phyloP scores from a whole-genome alignment of 805 yeast genomes.

The Ogataea salicorniae region DNA sequence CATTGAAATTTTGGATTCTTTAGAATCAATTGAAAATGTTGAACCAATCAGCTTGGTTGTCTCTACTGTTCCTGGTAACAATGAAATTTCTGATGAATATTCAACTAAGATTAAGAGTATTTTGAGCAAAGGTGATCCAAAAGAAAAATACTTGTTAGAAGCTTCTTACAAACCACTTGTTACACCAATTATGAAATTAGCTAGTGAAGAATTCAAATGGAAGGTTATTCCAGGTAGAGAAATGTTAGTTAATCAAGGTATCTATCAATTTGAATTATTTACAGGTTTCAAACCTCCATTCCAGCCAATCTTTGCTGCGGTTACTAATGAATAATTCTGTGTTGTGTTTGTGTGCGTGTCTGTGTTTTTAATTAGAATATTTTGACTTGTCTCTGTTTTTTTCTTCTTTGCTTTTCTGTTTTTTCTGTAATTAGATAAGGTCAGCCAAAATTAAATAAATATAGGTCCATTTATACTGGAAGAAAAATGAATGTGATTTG shows the following conservation, averaged over 20 bases:
- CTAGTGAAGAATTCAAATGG: constrained; percentile 62
- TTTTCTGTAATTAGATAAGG: too few species aligned
- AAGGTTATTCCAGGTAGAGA: constrained; percentile 84
- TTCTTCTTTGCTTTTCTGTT: background rate
- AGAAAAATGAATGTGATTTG: too few species aligned
- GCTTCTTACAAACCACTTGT: constrained; percentile 91
- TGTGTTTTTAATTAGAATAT: background rate
- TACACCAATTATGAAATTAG: constrained; percentile 82
- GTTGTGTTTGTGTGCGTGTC: too few species aligned
- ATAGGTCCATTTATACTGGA: too few species aligned
- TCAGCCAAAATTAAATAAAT: too few species aligned
- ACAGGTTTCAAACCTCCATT: constrained; percentile 64
- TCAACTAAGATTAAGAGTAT: constrained; percentile 42
- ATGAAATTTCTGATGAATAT: constrained; percentile 54
- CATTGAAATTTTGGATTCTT: constrained; percentile 50
- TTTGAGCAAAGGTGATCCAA: constrained; percentile 38
- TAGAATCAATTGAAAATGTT: constrained; percentile 40
- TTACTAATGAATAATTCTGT: constrained; percentile 25
- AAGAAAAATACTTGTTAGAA: constrained; percentile 63
- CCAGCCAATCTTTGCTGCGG: constrained; percentile 56
- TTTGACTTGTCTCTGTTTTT: background rate
- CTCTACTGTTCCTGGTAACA: constrained; percentile 81
- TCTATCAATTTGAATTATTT: constrained; percentile 78
- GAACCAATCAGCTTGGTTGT: constrained; percentile 56
- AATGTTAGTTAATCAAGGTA: constrained; percentile 91